phyloP scores from a whole-genome alignment of 805 yeast genomes.

The Nakazawaea ishiwadae region DNA sequence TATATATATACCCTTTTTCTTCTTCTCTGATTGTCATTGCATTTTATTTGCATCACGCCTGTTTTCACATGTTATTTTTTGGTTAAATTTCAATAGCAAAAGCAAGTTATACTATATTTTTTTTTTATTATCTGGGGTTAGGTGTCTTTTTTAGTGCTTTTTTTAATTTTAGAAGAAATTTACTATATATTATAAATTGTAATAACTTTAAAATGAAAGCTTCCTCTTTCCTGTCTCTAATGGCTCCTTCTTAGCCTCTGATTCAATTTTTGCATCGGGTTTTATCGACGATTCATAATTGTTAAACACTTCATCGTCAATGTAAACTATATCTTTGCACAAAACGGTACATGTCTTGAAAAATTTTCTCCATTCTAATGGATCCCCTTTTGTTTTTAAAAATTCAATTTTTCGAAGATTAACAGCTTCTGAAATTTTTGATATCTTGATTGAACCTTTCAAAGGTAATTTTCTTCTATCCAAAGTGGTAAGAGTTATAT shows the following conservation, averaged over 20 bases:
- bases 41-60: no score
- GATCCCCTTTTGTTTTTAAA: constrained; percentile 56
- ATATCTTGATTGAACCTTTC: constrained; percentile 42
- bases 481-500: constrained; percentile 21
- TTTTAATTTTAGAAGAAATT: no score
- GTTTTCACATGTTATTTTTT: no score
- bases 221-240: constrained; percentile 6
- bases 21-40: no score
- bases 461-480: constrained; percentile 42
- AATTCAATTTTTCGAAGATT: constrained; percentile 48
- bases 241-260: no score
- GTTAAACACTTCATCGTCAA: constrained; percentile 22
- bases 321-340: constrained; percentile 54
- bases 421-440: constrained; percentile 31
- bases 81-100: no score
- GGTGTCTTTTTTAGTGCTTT: no score
- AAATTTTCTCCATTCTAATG: constrained; percentile 67
- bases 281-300: no score
- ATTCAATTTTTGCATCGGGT: no score
- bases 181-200: not conserved
- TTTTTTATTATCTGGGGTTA: no score
- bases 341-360: constrained; percentile 52
- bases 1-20: no score
- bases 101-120: no score
- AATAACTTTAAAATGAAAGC: not conserved